phyloP scores from a whole-genome alignment of 179 eudicot genomes.

The Beta macrorhiza region DNA sequence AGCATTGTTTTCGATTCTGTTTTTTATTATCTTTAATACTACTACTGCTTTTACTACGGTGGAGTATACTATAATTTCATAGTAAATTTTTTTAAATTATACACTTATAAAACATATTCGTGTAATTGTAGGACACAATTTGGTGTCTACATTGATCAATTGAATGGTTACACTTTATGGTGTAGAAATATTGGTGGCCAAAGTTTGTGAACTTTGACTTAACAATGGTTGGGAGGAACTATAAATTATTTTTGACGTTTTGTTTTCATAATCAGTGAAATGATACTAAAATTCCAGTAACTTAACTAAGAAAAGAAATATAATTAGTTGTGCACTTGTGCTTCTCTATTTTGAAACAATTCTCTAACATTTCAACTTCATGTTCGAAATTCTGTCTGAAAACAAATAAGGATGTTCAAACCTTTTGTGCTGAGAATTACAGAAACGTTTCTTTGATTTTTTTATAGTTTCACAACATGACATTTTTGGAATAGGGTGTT shows the following conservation, averaged over 20 bases:
- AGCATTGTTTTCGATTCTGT: no score
- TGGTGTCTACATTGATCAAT: background rate
- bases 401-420: background rate
- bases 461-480: background rate
- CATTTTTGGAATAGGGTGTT: background rate
- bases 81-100: background rate
- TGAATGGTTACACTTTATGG: background rate
- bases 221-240: background rate
- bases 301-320: background rate
- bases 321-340: background rate
- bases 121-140: background rate
- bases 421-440: background rate
- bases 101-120: background rate
- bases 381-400: background rate
- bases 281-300: background rate
- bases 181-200: background rate
- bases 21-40: no score
- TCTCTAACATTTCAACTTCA: no score
- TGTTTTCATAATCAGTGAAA: background rate
- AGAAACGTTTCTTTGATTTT: background rate
- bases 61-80: no score
- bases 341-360: background rate
- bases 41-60: no score
- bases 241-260: background rate
- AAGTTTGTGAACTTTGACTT: background rate